phyloP scores from a whole-genome alignment of 257 asterid genomes.

The Fraxinus excelsior region DNA sequence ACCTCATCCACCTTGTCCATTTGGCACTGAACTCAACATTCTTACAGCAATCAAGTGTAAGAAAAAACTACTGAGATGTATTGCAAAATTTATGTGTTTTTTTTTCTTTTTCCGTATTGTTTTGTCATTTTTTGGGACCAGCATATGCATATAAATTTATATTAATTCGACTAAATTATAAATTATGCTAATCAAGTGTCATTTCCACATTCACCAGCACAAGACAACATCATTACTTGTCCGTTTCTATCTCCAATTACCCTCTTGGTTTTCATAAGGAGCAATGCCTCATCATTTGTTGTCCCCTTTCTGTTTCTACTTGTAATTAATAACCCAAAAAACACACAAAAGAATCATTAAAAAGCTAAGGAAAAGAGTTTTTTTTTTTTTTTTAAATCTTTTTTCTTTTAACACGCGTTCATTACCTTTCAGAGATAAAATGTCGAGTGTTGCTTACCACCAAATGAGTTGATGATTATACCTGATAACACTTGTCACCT shows the following conservation, averaged over 20 bases:
- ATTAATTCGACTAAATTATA: not conserved
- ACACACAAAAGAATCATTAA: not conserved
- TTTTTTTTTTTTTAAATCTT: not conserved
- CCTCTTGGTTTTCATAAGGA: conserved; percentile 34
- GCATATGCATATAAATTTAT: not conserved
- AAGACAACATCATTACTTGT: conserved; percentile 70
- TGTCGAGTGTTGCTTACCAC: conserved; percentile 46
- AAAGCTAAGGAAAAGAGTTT: not conserved
- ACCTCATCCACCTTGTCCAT: conserved; percentile 22
- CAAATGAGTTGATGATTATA: conserved; percentile 64
- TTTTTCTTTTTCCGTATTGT: not conserved
- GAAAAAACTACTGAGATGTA: not conserved
- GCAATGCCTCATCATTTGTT: conserved; percentile 25
- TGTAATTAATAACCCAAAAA: conserved; percentile 14
- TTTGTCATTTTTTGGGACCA: conserved; percentile 1
- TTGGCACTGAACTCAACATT: conserved; percentile 17
- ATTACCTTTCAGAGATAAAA: conserved; percentile 41
- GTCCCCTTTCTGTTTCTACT: conserved; percentile 2
- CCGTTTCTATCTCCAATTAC: conserved; percentile 32
- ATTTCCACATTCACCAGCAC: conserved; percentile 39
- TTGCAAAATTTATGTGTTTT: not conserved
- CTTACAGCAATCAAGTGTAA: not conserved
- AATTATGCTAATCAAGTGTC: conserved; percentile 16
- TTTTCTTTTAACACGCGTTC: conserved; percentile 41
- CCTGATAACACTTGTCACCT: conserved; percentile 57